A percentile compares a stretch with the other conserved stretches of the same genome.
Conservation (phyloP, 2,329 filamentous ascomycete species). For the Bisporella sp. region DNA sequence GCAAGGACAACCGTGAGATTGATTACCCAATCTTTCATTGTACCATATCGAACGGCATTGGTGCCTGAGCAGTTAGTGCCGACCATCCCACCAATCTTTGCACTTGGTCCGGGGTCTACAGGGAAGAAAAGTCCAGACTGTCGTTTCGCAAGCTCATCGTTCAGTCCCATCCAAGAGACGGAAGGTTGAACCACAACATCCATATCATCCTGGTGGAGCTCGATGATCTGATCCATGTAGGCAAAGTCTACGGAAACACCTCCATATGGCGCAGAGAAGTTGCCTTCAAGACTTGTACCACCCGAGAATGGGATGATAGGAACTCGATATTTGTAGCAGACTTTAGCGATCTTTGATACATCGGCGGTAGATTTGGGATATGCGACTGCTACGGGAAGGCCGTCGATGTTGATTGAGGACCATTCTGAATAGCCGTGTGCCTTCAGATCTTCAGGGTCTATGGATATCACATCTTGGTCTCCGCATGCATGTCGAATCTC, state of each 20-base stretch:
- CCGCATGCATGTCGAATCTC: conserved; percentile 45
- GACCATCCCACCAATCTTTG: conserved; percentile 87
- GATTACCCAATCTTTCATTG: conserved; percentile 91
- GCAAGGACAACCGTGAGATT: conserved; percentile 82
- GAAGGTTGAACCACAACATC: conserved; percentile 88
- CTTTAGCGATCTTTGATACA: conserved; percentile 51
- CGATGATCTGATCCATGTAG: conserved; percentile 76
- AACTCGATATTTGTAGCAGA: conserved; percentile 72
- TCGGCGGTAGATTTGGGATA: conserved; percentile 56
- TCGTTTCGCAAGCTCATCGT: conserved; percentile 61
- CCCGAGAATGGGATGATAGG: conserved; percentile 81
- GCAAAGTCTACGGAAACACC: conserved; percentile 87
- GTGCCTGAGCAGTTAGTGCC: conserved; percentile 71
- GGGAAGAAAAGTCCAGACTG: conserved; percentile 81
- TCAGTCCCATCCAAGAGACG: conserved; percentile 87
- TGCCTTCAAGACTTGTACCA: conserved; percentile 80
- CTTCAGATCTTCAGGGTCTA: conserved; percentile 53
- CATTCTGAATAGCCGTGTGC: conserved; percentile 62
- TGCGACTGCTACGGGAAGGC: conserved; percentile 55
- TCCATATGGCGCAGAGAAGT: conserved; percentile 81
- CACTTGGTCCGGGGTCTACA: conserved; percentile 75
- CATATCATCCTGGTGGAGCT: conserved; percentile 81
- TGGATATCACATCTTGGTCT: conserved; percentile 52
- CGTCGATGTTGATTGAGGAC: conserved; percentile 55
- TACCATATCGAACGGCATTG: conserved; percentile 87